phyloP scores from a whole-genome alignment of 2,329 filamentous ascomycete species.

The Cladophialophora immunda region DNA sequence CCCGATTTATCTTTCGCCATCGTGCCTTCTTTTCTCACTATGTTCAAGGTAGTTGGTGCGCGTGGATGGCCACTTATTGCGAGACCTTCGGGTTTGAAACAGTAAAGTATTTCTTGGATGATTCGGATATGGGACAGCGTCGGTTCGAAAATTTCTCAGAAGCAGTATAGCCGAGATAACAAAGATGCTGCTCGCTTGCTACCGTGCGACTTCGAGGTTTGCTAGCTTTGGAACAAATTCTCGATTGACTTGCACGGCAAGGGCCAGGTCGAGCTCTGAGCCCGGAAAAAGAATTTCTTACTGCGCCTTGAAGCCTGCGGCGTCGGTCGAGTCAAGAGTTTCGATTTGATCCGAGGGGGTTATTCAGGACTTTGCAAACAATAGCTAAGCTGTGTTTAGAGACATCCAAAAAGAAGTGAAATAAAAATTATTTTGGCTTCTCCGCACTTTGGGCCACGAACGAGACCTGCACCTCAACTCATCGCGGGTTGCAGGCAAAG shows the following conservation, averaged over 20 bases:
- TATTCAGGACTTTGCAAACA: background rate
- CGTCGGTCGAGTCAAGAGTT: background rate
- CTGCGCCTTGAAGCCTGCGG: background rate
- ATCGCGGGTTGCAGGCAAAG: background rate
- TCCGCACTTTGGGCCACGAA: slow-evolving; percentile 13
- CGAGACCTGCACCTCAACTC: background rate
- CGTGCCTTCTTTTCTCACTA: slow-evolving; percentile 2
- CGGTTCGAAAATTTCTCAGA: background rate
- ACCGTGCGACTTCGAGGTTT: background rate
- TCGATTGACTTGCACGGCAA: background rate
- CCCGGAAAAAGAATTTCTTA: background rate
- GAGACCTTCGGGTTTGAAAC: too few species aligned
- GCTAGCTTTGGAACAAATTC: background rate
- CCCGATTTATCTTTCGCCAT: slow-evolving; percentile 43
- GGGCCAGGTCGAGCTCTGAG: background rate
- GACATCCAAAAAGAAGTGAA: background rate
- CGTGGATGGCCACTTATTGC: background rate
- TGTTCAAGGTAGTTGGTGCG: background rate
- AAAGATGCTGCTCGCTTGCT: background rate
- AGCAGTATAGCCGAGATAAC: background rate
- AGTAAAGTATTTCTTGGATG: background rate
- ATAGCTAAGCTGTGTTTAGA: background rate
- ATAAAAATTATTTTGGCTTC: slow-evolving; percentile 18
- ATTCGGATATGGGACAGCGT: background rate
- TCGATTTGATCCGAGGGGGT: background rate